Conservation (phyloP, 106 monocot species). For the Phalaenopsis aphrodite region DNA sequence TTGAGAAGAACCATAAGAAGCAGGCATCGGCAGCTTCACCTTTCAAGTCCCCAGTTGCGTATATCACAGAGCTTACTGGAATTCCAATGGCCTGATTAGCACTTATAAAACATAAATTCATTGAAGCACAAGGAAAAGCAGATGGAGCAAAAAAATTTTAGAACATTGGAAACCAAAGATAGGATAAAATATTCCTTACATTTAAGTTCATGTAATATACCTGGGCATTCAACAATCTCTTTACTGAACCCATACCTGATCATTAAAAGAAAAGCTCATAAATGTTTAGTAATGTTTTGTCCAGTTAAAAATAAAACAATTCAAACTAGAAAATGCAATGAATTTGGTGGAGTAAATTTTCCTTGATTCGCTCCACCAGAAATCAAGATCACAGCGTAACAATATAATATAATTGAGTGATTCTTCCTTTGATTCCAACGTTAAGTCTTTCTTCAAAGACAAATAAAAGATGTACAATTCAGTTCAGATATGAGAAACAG, state of each 20-base stretch:
- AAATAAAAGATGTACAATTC: not conserved
- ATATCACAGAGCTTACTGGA: no score
- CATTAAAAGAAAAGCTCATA: constrained; percentile 15
- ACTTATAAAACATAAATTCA: not conserved
- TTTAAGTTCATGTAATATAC: constrained; percentile 20
- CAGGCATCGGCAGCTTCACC: no score
- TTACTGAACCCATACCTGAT: constrained; percentile 94
- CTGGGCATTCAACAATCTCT: constrained; percentile 90
- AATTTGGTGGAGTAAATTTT: not conserved
- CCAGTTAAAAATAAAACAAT: constrained; percentile 1
- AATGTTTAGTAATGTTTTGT: not conserved
- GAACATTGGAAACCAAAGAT: not conserved
- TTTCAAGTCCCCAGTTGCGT: no score
- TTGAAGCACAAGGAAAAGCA: not conserved
- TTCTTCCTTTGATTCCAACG: no score
- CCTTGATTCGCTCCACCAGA: not conserved
- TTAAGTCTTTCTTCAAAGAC: not conserved
- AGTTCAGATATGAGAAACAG: not conserved
- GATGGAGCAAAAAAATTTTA: not conserved
- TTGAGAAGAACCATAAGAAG: no score
- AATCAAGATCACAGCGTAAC: not conserved
- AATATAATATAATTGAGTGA: no score
- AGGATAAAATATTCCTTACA: not conserved
- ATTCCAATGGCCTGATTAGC: no score
- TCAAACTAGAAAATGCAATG: not conserved